Base-by-base conservation (phyloP, 2,329 filamentous ascomycete genomes). In the Apiospora aurea region DNA sequence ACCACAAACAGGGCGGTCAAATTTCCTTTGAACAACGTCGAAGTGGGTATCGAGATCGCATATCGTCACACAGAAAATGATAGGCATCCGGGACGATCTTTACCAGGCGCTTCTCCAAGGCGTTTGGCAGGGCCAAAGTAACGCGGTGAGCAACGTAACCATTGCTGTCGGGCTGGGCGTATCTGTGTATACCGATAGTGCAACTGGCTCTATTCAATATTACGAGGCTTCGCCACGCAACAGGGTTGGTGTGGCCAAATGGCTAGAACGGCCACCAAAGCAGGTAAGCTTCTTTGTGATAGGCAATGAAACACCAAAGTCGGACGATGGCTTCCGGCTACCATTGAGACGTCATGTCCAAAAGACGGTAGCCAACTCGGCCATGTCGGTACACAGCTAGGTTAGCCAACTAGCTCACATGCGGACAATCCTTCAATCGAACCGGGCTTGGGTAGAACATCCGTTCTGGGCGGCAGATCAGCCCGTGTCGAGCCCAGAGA, bases 1-100 rank as follows among this genome's bases (percentile, higher is more conserved):
- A 64, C 11, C 57, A 41, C 57, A 41, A 41, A 21, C 21, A 6
- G 2, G 21, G 57, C 57, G 34, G 57, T 16, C 34, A 41, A 64
- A 64, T 64, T 41, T 41, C 34, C 57, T n/a, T 64, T 64, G 57
- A 64, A n/a, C 57, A 34, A 64, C 57, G 57, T 64, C 57, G 57
- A 64, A 64, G 57, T 41, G 34, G 57, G n/a, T 41, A 64, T 64
- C 57, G 34, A 64, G 57, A 64, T 64, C 8, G 18, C 29, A 41
- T 41, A 24, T 38, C 16, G 57, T 64, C 21, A 64, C 29, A 41
- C 57, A 64, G 46, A 38, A 21, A 41, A 41, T 4, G 4, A 64
- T 41, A 64, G 34, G 29, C 18, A 41, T 24, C 18, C 57, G 29
- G 21, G 34, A 34, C 34, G 18, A 24, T 64, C 18, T 34, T 64